Evolutionary conservation across 768 basidiomycete species (phyloP), one percentile per base, ranked within the genome.

Genomic region (Suillus weaverae): DNA sequence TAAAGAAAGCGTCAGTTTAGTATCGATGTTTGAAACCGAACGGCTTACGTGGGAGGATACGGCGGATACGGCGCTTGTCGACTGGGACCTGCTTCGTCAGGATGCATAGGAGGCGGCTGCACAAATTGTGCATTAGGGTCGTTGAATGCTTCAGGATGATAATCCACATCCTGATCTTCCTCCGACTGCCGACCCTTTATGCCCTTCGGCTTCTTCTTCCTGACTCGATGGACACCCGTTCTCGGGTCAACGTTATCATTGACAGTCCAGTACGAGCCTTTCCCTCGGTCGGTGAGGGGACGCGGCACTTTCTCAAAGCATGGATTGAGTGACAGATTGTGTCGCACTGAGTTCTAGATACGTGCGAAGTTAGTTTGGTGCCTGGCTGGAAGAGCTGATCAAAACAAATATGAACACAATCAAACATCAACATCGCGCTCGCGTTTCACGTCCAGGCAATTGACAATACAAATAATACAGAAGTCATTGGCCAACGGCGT

Each of bases 221-320:
- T 89, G 62, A 94, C 85, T 32, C 93, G 88, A 72, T 95, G 93
- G 38, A 94, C 93, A 41, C 93, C 93, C 4, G 93, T 94, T 46
- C 92, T 90, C 57, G 92, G 92, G 71, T 94, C 92, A 51, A 94
- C 91, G 70, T 91, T 90, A 70, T 94, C 92, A 70, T 94, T 93
- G 67, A 95, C 93, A 0, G 92, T 94, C 93, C 93, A 95, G 72
- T 94, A 95, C 0, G 91, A 94, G 26, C 93, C 93, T 72, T 95
- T 95, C 61, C 93, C 93, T 60, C 93, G 88, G 71, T 95, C 93
- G 7, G 93, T 95, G 69, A 95, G 85, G 14, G 93, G 93, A n/a
- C 93, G 90, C 3, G 93, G 89, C 5, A 94, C 90, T 77, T 95
- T 95, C 77, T 94, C 91, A 70, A 95, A 95, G 72, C 92, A 95